Evolutionary conservation across 306 rosid species (phyloP).

Genomic region (Castanopsis chinensis): DNA sequence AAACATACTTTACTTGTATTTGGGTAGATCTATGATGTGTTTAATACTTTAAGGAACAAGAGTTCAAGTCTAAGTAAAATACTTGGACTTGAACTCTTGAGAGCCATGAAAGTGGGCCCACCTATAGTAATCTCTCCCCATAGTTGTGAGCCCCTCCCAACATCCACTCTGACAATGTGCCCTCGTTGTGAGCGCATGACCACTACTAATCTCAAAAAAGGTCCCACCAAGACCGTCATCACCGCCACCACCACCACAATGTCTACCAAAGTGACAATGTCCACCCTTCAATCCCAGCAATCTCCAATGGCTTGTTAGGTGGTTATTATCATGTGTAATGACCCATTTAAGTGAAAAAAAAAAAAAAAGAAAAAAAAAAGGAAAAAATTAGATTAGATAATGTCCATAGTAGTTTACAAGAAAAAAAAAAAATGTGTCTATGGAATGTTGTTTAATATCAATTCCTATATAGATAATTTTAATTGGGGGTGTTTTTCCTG

Average conservation of each 20-base stretch:
- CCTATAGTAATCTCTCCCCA: conserved; percentile 44
- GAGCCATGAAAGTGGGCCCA: accelerated
- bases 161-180: conserved; percentile 76
- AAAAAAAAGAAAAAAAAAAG: neutral
- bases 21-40: too few relatives aligned
- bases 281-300: conserved; percentile 24
- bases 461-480: neutral
- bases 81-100: too few relatives aligned
- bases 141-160: conserved; percentile 54
- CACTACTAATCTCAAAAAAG: conserved; percentile 22
- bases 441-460: neutral
- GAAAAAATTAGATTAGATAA: neutral
- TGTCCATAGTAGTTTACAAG: neutral
- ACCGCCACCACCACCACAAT: conserved; percentile 19
- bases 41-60: too few relatives aligned
- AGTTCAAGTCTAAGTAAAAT: too few relatives aligned
- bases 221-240: neutral
- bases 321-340: neutral
- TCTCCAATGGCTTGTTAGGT: conserved; percentile 14
- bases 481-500: neutral
- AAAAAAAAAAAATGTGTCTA: neutral
- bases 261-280: conserved; percentile 41
- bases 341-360: neutral
- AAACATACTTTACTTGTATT: too few relatives aligned
- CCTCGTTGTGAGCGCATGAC: conserved; percentile 83